Percentiles rank a stretch among this genome's conserved stretches.
Conservation (phyloP, 106 monocot genomes). For the Platanthera guangdongensis region DNA sequence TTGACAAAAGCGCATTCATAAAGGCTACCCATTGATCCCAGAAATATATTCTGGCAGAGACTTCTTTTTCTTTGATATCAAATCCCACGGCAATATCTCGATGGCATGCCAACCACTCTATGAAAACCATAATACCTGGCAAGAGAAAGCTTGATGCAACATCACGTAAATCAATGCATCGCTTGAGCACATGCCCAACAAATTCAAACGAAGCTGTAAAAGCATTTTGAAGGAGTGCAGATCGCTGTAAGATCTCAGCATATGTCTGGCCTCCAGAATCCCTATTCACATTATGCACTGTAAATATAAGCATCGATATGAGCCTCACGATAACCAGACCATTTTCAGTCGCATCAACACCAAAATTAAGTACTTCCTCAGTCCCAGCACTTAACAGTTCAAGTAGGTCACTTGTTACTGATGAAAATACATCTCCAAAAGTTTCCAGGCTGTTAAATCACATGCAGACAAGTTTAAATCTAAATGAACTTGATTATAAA, state of each 20-base stretch:
- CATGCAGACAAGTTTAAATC: constrained; percentile 1
- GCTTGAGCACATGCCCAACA: constrained; percentile 57
- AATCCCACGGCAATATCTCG: constrained; percentile 49
- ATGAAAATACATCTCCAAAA: constrained; percentile 67
- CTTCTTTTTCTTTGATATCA: constrained; percentile 69
- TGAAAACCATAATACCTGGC: constrained; percentile 74
- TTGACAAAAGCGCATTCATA: constrained; percentile 61
- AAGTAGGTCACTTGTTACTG: constrained; percentile 41
- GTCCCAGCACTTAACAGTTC: constrained; percentile 73
- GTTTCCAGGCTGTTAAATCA: constrained; percentile 68
- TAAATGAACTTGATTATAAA: background rate
- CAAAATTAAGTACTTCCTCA: constrained; percentile 71
- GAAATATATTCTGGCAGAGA: constrained; percentile 59
- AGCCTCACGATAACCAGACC: constrained; percentile 56
- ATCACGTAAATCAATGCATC: constrained; percentile 55
- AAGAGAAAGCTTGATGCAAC: constrained; percentile 68
- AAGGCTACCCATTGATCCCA: constrained; percentile 75
- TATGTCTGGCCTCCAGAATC: constrained; percentile 78
- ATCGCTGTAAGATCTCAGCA: constrained; percentile 86
- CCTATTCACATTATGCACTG: constrained; percentile 76
- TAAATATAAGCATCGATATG: constrained; percentile 73
- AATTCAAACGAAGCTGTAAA: constrained; percentile 83
- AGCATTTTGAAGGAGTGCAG: constrained; percentile 77
- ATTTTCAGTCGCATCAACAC: constrained; percentile 54
- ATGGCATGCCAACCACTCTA: constrained; percentile 92